Evolutionary conservation across 352 stramenopile genomes (phyloP).

Genomic region (Pythium sp.): DNA sequence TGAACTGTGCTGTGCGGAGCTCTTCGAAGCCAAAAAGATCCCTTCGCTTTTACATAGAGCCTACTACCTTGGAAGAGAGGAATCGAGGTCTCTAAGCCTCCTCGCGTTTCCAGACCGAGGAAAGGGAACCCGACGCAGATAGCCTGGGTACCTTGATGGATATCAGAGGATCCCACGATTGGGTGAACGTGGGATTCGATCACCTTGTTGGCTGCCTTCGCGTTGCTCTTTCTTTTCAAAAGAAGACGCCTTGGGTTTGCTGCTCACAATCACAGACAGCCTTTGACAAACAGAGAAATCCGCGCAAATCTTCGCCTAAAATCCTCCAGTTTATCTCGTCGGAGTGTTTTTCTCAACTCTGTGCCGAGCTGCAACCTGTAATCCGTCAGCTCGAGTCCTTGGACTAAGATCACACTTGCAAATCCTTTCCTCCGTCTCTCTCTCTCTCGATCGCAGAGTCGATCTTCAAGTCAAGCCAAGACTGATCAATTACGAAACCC

Average conservation of each 20-base stretch:
- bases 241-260: not conserved
- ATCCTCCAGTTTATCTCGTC: too few relatives aligned
- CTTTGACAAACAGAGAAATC: not conserved
- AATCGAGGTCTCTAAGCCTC: not conserved
- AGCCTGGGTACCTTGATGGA: not conserved
- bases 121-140: not conserved
- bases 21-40: not conserved
- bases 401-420: not conserved
- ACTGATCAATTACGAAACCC: too few relatives aligned
- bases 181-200: not conserved
- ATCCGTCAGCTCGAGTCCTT: not conserved
- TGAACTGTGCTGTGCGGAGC: not conserved
- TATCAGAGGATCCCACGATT: not conserved
- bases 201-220: not conserved
- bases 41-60: not conserved
- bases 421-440: not conserved
- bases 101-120: not conserved
- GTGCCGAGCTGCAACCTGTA: not conserved
- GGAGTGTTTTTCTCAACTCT: not conserved
- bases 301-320: not conserved
- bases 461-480: too few relatives aligned
- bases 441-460: not conserved
- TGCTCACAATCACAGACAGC: not conserved
- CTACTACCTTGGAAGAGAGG: not conserved
- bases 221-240: not conserved